Conservation (phyloP, 768 basidiomycete genomes). For the Lentinus brumalis region DNA sequence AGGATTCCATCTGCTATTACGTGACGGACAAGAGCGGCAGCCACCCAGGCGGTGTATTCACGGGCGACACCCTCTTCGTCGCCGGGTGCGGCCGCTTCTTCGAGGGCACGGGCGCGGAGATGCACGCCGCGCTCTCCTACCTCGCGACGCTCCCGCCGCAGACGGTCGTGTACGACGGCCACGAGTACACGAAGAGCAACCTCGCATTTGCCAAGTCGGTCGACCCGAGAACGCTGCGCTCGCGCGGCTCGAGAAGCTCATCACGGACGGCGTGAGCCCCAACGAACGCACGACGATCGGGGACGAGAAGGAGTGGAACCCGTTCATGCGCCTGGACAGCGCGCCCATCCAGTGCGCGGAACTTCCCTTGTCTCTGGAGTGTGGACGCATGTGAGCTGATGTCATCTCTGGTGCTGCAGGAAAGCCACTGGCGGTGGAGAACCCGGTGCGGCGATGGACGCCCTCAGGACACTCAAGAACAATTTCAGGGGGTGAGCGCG, state of each 20-base stretch:
- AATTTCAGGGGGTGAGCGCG: constrained; percentile 62
- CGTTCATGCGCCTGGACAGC: constrained; percentile 83
- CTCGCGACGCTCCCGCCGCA: constrained; percentile 75
- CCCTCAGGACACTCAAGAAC: constrained; percentile 84
- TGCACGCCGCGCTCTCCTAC: constrained; percentile 75
- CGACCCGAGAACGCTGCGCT: constrained; percentile 67
- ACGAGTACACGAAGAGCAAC: constrained; percentile 86
- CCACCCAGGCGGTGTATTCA: constrained; percentile 82
- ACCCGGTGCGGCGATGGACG: constrained; percentile 67
- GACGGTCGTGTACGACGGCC: constrained; percentile 85
- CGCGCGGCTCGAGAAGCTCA: constrained; percentile 57
- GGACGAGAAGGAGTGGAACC: constrained; percentile 94
- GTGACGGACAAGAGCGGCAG: constrained; percentile 47
- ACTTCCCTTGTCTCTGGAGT: background rate
- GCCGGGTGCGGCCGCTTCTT: constrained; percentile 95
- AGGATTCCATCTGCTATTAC: constrained; percentile 94
- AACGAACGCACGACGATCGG: constrained; percentile 87
- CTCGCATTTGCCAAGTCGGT: constrained; percentile 69
- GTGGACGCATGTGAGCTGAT: background rate
- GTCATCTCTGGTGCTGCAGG: constrained; percentile 37
- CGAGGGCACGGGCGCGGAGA: constrained; percentile 78
- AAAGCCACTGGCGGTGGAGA: constrained; percentile 46
- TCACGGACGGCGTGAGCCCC: constrained; percentile 60
- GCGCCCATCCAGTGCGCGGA: constrained; percentile 61
- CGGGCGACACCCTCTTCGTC: constrained; percentile 91